Conservation (phyloP, 2,329 filamentous ascomycete species). For the Penicillium sp. region DNA sequence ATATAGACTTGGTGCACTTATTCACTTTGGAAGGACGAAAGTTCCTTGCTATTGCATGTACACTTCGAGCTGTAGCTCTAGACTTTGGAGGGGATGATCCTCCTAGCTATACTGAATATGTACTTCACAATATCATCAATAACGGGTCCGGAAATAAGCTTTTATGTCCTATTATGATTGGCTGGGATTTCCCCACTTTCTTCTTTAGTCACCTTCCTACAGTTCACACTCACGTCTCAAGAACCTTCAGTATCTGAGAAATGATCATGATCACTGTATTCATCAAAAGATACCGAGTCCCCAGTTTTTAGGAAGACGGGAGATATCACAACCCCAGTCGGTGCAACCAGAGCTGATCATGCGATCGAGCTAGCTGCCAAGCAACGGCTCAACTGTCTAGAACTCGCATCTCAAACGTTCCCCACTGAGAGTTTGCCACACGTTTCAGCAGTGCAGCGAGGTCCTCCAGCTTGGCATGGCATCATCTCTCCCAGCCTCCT, state of each 20-base stretch:
- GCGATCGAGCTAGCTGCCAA: not conserved
- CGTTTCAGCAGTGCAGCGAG: not conserved
- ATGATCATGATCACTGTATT: no score
- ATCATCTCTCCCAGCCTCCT: not conserved
- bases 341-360: no score
- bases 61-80: not conserved
- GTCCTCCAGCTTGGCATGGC: not conserved
- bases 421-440: not conserved
- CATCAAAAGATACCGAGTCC: no score
- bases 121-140: not conserved
- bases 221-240: not conserved
- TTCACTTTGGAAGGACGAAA: not conserved
- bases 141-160: not conserved
- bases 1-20: not conserved
- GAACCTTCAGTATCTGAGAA: no score
- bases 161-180: not conserved
- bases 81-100: no score
- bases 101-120: no score
- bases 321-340: not conserved
- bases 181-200: not conserved
- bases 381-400: not conserved
- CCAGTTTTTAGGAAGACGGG: no score
- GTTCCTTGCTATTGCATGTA: not conserved
- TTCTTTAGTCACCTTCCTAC: not conserved
- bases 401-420: not conserved